Base-by-base conservation (phyloP, 345 rosid species). In the Dipteronia dyeriana region DNA sequence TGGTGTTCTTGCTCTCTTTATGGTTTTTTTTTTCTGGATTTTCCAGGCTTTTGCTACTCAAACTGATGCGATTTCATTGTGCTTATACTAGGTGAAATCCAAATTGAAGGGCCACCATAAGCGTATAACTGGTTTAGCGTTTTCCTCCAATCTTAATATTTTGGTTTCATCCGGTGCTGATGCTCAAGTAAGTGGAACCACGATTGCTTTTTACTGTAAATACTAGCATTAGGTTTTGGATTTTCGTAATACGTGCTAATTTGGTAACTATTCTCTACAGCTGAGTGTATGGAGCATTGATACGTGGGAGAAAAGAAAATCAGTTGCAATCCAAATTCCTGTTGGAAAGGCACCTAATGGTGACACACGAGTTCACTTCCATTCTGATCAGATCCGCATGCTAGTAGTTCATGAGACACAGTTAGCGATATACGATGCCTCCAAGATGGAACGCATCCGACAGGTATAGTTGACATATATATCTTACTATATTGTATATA, bases 111-210 rank as follows among this genome's bases (percentile, higher is more conserved):
- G 98, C 74, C 98, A 94, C 82, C 92, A 91, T 80, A 92, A 90
- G 78, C 86, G 92, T 76, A 91, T 94, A 66, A 89, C 92, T 16
- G 97, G 98, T 73, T 77, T 92, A 78, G 98, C 97, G 49, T 94
- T 92, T 82, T 92, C 98, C 31, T 84, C 94, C 75, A 79, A 43
- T 83, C 91, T 90, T 62, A 88, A 86, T 67, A 81, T 92, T 62
- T 86, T 94, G 89, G 97, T 94, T 73, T 94, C 98, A 39, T 94
- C 98, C 5, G 97, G 95, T 68, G 98, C 97, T 71, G 98, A 94
- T 89, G 97, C 97, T 75, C 95, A 91, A 63, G 98, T 91, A 69
- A 84, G 94, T 84, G 54, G 43, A 79, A 66, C 41, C 43, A 14
- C 0, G 49, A 19, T 7, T 67, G 41, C 53, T 66, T 68, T 70